Base-by-base conservation (phyloP, 768 basidiomycete genomes). In the Collybia sordida region DNA sequence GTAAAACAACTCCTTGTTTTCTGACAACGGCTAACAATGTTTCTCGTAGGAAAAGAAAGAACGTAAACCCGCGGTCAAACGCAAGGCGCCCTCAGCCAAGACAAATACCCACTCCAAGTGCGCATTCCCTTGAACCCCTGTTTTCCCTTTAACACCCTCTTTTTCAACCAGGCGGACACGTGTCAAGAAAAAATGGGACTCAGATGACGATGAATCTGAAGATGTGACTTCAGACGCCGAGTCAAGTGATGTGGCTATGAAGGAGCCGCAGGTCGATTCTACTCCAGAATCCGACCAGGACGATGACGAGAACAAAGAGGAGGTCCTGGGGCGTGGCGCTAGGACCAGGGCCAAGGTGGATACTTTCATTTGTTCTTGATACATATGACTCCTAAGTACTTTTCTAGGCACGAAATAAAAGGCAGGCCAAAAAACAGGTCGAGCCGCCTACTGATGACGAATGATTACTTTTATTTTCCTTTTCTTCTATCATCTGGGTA, bases 81-180 rank as follows among this genome's bases (percentile, higher is more conserved):
- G 84, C 41, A 82, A 81, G 57, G 78, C 80, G 23, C 63, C 74
- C 40, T 49, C 58, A 46, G 64, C 62, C 36, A 80, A 72, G 58
- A 50, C 72, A 38, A 85, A 79, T 55, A 74, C 77, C 21, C 68
- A 72, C 42, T 57, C 75, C 3, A 81, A 81, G 83, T 81, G 58
- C 27, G 77, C 53, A 3, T 37, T 19, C 38, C 15, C 38, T 14
- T 54, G 8, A 51, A 25, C 3, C 15, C 27, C 41, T 43, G 42
- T 45, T 38, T 41, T 52, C 40, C 37, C 45, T 22, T 18, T 42
- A 31, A 31, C 9, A 7, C 31, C 31, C 31, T 42, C 18, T 45
- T 51, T n/a, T 39, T 40, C 42, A 1, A 1, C 12, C 47, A 77
- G 75, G 56, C 69, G 74, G 40, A 51, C 66, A 21, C 73, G 73